phyloP scores from a whole-genome alignment of 179 eudicot genomes.

The Camellia oleifera region DNA sequence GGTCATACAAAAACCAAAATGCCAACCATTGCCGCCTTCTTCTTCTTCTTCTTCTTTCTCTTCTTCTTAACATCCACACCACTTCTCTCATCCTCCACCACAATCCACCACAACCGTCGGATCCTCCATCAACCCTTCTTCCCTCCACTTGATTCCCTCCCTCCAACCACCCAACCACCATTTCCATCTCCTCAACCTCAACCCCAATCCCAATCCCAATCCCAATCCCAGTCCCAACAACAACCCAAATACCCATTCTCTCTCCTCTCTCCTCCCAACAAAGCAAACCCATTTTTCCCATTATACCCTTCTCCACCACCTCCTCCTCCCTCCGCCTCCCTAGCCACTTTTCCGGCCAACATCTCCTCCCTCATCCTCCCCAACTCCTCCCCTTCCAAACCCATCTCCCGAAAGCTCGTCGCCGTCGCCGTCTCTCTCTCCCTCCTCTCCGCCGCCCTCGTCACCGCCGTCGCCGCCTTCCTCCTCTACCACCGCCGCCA shows the following conservation, averaged over 20 bases:
- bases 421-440: constrained; percentile 46
- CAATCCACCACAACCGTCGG: constrained; percentile 38
- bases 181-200: constrained; percentile 21
- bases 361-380: constrained; percentile 80
- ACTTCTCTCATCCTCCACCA: neutral
- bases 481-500: constrained; percentile 44
- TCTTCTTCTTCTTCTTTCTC: neutral
- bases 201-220: constrained; percentile 20
- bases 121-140: constrained; percentile 82
- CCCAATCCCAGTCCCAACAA: too few species aligned
- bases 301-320: constrained; percentile 51
- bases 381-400: constrained; percentile 40
- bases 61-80: neutral
- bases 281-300: constrained; percentile 50
- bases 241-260: constrained; percentile 58
- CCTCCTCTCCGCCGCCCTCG: constrained; percentile 44
- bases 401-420: constrained; percentile 45
- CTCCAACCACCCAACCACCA: constrained; percentile 32
- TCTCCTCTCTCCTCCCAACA: constrained; percentile 44
- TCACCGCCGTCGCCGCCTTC: constrained; percentile 39
- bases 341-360: constrained; percentile 87
- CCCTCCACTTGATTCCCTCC: constrained; percentile 48
- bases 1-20: constrained; percentile 2
- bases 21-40: neutral
- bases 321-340: constrained; percentile 37